A percentile compares a stretch with the other conserved stretches of the same genome.
phyloP scores from a whole-genome alignment of 768 basidiomycete species.

The Auricularia sp. region DNA sequence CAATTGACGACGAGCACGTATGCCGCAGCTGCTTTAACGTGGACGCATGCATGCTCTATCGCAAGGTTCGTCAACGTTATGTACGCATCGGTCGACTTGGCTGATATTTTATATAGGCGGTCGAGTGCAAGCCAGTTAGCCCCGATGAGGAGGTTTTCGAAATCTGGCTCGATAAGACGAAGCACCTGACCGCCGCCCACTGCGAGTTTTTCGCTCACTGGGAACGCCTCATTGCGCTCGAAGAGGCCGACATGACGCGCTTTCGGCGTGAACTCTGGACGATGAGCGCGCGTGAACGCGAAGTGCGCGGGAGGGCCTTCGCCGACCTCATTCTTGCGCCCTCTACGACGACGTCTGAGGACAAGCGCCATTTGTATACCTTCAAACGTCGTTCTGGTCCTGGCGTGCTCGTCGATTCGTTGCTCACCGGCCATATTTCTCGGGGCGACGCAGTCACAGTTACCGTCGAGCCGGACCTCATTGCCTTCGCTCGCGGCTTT shows the following conservation, averaged over 20 bases:
- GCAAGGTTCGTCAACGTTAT: conserved; percentile 45
- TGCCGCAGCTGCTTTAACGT: conserved; percentile 77
- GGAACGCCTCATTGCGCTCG: conserved; percentile 76
- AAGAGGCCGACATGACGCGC: conserved; percentile 77
- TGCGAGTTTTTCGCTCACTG: conserved; percentile 78
- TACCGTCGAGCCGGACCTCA: conserved; percentile 77
- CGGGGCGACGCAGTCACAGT: conserved; percentile 76
- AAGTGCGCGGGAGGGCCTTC: conserved; percentile 77
- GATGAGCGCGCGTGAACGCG: conserved; percentile 69
- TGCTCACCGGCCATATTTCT: conserved; percentile 72
- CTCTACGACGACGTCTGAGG: conserved; percentile 10
- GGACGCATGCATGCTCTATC: conserved; percentile 90
- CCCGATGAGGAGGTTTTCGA: conserved; percentile 55
- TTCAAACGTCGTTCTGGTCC: conserved; percentile 29
- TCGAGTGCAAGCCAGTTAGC: conserved; percentile 50
- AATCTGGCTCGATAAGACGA: conserved; percentile 46
- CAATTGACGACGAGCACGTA: conserved; percentile 68
- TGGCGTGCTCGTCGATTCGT: conserved; percentile 27
- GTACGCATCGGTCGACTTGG: conserved; percentile 7
- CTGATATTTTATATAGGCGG: conserved; percentile 36
- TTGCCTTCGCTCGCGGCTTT: conserved; percentile 78
- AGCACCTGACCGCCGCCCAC: conserved; percentile 62
- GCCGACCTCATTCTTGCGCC: conserved; percentile 61
- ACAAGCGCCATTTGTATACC: conserved; percentile 56
- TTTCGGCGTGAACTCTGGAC: conserved; percentile 94